phyloP scores from a whole-genome alignment of 768 basidiomycete genomes.

The Pisolithus tinctorius region DNA sequence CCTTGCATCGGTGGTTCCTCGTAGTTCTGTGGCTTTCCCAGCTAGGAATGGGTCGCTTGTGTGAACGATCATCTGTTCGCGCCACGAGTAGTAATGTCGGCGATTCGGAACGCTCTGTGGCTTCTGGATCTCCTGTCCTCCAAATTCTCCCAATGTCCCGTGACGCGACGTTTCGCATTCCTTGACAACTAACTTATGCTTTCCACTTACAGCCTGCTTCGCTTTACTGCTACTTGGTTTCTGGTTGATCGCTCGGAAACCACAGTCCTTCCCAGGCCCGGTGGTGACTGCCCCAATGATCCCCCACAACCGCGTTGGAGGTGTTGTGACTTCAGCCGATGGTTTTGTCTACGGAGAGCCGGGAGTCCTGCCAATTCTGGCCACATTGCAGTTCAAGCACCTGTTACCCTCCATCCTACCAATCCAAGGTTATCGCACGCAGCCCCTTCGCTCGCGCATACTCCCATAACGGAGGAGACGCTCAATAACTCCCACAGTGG shows the following conservation, averaged over 20 bases:
- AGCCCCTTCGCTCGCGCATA: slow-evolving; percentile 16
- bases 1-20: no score
- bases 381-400: neutral
- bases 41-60: neutral
- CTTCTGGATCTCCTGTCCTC: neutral
- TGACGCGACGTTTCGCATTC: neutral
- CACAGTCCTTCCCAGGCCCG: slow-evolving; percentile 1
- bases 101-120: neutral
- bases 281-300: neutral
- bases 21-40: neutral
- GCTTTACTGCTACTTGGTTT: slow-evolving; percentile 20
- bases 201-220: slow-evolving; percentile 15
- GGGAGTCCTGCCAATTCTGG: no score
- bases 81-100: neutral
- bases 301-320: no score
- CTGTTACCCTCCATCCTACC: slow-evolving; percentile 5
- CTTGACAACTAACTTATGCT: neutral
- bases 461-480: slow-evolving; percentile 19
- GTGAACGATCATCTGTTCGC: no score
- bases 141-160: neutral
- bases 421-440: slow-evolving; percentile 10
- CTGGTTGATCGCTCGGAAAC: slow-evolving; percentile 17
- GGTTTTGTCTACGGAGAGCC: no score
- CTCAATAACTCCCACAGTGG: slow-evolving; percentile 15
- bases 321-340: no score